Conservation (phyloP, 192 early-diverging fungal genomes). For the Lobosporangium transversale region DNA sequence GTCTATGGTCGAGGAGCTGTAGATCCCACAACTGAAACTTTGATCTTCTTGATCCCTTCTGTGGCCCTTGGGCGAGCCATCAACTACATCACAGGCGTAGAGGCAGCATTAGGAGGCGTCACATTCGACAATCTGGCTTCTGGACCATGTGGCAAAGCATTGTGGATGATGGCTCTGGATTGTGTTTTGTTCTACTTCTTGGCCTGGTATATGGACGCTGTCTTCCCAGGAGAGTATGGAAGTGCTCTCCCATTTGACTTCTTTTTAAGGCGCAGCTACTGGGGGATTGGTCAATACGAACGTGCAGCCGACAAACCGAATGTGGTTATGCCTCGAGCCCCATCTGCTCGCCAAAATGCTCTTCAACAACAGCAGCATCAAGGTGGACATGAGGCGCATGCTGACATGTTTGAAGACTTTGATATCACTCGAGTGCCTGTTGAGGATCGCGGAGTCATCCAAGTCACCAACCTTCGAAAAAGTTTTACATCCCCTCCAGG, state of each 20-base stretch:
- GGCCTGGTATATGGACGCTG: conserved; percentile 59
- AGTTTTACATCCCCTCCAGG: conserved; percentile 15
- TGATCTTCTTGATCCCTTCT: conserved; percentile 39
- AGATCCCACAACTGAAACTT: conserved; percentile 26
- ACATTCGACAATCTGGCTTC: conserved; percentile 29
- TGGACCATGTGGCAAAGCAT: conserved; percentile 31
- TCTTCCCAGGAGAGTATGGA: conserved; percentile 54
- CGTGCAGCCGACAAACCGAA: neutral
- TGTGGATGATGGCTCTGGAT: conserved; percentile 52
- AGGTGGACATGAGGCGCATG: conserved; percentile 1
- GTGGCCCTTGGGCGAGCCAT: conserved; percentile 52
- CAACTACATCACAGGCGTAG: conserved; percentile 39
- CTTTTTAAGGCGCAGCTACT: conserved; percentile 53
- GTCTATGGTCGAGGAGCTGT: conserved; percentile 27
- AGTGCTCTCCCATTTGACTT: conserved; percentile 50
- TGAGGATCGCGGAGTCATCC: conserved; percentile 39
- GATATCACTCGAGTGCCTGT: conserved; percentile 36
- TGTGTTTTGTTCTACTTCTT: conserved; percentile 51
- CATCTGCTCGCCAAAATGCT: no score
- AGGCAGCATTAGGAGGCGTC: conserved; percentile 42
- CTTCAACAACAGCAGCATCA: neutral
- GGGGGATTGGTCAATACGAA: conserved; percentile 46
- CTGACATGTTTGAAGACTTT: conserved; percentile 48
- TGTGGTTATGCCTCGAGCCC: no score
- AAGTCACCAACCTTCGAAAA: conserved; percentile 34